Base-by-base conservation (phyloP, 2,329 filamentous ascomycete genomes). In the Clonostachys chloroleuca region DNA sequence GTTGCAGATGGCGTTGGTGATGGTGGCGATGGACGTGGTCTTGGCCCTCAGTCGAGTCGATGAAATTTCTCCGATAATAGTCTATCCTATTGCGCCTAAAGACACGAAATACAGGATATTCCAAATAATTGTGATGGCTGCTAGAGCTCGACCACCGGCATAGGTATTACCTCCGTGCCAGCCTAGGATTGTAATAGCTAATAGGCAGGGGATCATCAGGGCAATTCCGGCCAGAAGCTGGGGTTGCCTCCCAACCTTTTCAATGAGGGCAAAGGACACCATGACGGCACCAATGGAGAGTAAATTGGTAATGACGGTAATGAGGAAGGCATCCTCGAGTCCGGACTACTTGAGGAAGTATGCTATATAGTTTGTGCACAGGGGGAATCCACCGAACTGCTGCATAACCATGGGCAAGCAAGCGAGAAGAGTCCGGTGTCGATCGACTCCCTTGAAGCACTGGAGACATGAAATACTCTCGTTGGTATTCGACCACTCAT, bases 261-360 rank as follows among this genome's bases (percentile, higher is more conserved):
- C 63, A 42, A 75, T 53, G 1, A 70, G 56, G 66, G 68, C 74
- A 35, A 77, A 62, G n/a, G 68, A 65, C 12, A 63, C 51, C 5
- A 64, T 55, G 42, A 76, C 77, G 24, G 68, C 65, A 5, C 73
- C 24, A 3, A 77, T 51, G 5, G 72, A 72, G 14, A 72, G 52
- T 46, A 77, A 65, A 2, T 72, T 72, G 1, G 72, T 47, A 17
- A 75, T 68, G 4, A 77, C 58, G 48, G 76, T 64, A 14, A 76
- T 56, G 13, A 77, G 57, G 34, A 63, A 66, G 35, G 50, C 33
- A 14, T 50, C 49, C 13, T 56, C 50, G 42, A 52, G 66, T 59
- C 6, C 64, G 65, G 5, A 68, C 55, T 36, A 63, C 59, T 65
- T 52, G 4, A 62, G 52, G 35, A 65, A 66, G 37, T 76, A 76